phyloP scores from a whole-genome alignment of 768 basidiomycete species.

The Panaeolus cyanescens region DNA sequence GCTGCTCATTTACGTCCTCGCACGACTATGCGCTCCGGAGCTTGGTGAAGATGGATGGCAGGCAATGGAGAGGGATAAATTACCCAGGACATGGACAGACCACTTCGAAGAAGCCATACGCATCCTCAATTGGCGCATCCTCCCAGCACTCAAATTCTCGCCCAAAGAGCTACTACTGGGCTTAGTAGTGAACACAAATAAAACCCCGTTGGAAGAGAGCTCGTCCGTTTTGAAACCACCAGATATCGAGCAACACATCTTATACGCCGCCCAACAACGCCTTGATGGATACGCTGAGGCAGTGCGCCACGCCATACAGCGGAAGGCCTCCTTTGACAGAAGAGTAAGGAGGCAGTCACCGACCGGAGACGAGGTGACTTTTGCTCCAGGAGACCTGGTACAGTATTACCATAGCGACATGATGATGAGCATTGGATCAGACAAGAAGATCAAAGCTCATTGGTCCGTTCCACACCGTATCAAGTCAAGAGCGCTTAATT shows the following conservation, averaged over 20 bases:
- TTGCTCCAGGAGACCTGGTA: slow-evolving; percentile 12
- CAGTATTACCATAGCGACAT: slow-evolving; percentile 12
- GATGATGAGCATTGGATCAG: slow-evolving; percentile 10
- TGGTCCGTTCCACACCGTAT: slow-evolving; percentile 16
- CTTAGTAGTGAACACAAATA: background rate
- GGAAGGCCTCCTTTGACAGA: slow-evolving; percentile 28
- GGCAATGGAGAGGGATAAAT: slow-evolving; percentile 7
- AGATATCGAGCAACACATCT: slow-evolving; percentile 22
- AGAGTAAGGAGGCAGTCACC: slow-evolving; percentile 12
- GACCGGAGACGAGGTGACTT: slow-evolving; percentile 23
- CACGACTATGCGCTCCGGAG: slow-evolving; percentile 27
- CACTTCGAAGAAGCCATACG: slow-evolving; percentile 27
- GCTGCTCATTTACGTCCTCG: slow-evolving; percentile 23
- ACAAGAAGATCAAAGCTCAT: slow-evolving; percentile 13
- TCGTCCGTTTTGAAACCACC: background rate
- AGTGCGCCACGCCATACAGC: slow-evolving; percentile 18
- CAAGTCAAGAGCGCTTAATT: slow-evolving; percentile 9
- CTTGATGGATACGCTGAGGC: slow-evolving; percentile 27
- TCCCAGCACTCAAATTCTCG: no score
- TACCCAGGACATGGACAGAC: slow-evolving; percentile 28
- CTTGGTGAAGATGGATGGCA: slow-evolving; percentile 19
- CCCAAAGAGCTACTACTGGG: no score
- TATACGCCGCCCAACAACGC: slow-evolving; percentile 29
- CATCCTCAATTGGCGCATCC: no score
- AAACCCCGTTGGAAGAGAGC: background rate